These are phyloP conservation scores for Trichophaea hybrida DNA, from an alignment of 2,329 filamentous ascomycete species.

Conservation along the genomic window DNA sequence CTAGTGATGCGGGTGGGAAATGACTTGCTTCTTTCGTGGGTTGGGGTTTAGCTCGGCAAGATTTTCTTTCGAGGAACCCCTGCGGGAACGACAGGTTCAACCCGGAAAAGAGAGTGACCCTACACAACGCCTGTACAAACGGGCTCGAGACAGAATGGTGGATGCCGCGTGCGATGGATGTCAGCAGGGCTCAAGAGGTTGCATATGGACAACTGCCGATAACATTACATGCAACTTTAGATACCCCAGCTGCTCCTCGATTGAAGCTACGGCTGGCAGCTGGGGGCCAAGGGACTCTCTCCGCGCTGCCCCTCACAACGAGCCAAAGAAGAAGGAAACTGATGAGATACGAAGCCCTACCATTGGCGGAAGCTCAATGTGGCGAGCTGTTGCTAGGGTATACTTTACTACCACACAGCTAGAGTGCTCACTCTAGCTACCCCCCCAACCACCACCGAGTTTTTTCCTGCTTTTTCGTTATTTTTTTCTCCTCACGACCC, in stretches of 20 bases:
- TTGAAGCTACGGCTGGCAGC: constrained; percentile 3
- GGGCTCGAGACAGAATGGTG: background rate
- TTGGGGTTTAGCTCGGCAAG: background rate
- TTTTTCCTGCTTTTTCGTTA: constrained; percentile 1
- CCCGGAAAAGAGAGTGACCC: background rate
- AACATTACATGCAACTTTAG: background rate
- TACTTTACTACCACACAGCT: background rate
- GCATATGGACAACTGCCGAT: background rate
- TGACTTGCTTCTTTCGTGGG: background rate
- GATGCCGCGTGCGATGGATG: background rate
- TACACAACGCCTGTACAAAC: background rate
- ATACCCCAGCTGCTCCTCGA: background rate
- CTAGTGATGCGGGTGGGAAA: constrained; percentile 1
- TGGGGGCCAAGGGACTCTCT: background rate
- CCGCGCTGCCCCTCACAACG: background rate
- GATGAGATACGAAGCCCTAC: background rate
- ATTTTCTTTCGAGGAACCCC: background rate
- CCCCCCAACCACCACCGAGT: background rate
- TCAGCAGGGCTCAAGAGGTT: background rate
- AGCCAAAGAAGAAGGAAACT: background rate
- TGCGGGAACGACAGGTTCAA: background rate
- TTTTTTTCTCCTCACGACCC: background rate
- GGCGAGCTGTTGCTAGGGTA: background rate
- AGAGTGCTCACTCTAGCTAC: background rate
- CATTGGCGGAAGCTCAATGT: constrained; percentile 4